phyloP scores from a whole-genome alignment of 129 eudicot genomes.

The Calendula officinalis region DNA sequence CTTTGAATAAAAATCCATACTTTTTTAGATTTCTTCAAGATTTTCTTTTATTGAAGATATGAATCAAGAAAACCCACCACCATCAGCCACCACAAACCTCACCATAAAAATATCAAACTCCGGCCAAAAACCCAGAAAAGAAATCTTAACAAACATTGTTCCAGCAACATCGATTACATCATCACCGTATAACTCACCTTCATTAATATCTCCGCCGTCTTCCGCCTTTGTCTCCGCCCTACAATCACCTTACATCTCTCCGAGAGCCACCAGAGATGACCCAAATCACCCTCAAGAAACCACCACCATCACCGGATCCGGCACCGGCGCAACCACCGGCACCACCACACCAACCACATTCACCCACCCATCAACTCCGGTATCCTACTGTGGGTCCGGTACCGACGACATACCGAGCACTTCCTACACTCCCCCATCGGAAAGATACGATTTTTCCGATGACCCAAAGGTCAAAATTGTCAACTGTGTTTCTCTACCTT shows the following conservation, averaged over 20 bases:
- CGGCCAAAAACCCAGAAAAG: slow-evolving; percentile 36
- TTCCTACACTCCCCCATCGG: slow-evolving; percentile 91
- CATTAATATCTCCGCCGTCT: slow-evolving; percentile 77
- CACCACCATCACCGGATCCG: slow-evolving; percentile 8
- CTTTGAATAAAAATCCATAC: slow-evolving; percentile 22
- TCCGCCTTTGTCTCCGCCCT: slow-evolving; percentile 92
- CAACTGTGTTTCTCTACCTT: slow-evolving; percentile 55
- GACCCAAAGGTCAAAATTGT: slow-evolving; percentile 61
- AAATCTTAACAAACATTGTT: slow-evolving; percentile 39
- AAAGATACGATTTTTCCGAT: slow-evolving; percentile 57
- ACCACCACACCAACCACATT: slow-evolving; percentile 46
- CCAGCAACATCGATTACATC: slow-evolving; percentile 46
- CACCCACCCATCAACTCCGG: slow-evolving; percentile 73
- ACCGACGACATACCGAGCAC: slow-evolving; percentile 79
- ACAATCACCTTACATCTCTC: slow-evolving; percentile 91
- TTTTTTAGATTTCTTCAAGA: slow-evolving; percentile 14
- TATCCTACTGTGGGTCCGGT: slow-evolving; percentile 60
- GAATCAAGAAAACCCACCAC: slow-evolving; percentile 48
- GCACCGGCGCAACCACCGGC: slow-evolving; percentile 16
- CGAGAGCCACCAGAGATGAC: slow-evolving; percentile 55
- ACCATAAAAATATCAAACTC: slow-evolving; percentile 63
- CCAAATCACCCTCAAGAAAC: slow-evolving; percentile 41
- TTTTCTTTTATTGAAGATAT: slow-evolving; percentile 23
- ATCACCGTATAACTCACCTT: slow-evolving; percentile 73
- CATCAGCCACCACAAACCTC: slow-evolving; percentile 44